phyloP scores from a whole-genome alignment of 805 yeast genomes.

The Lachancea thermotolerans region DNA sequence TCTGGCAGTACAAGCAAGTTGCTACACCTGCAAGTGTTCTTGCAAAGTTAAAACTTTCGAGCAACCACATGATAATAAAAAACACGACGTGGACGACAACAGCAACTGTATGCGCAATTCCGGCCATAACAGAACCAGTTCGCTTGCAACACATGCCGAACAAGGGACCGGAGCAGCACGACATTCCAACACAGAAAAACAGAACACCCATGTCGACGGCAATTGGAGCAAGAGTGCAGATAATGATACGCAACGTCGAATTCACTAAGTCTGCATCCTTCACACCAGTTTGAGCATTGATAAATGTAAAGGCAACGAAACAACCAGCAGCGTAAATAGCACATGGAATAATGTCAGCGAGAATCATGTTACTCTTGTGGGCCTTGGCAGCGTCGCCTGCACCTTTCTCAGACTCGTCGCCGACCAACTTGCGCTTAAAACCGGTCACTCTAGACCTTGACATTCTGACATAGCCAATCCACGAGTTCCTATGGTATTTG shows the following conservation, averaged over 20 bases:
- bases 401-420: conserved; percentile 72
- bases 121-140: conserved; percentile 93
- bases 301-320: conserved; percentile 71
- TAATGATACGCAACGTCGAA: conserved; percentile 62
- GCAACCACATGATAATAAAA: conserved; percentile 95
- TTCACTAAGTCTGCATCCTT: conserved; percentile 48
- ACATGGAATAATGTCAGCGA: conserved; percentile 69
- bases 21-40: conserved; percentile 82
- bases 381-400: conserved; percentile 84
- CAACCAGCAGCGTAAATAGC: conserved; percentile 70
- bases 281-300: conserved; percentile 85
- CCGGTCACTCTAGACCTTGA: conserved; percentile 82
- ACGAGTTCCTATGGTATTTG: conserved; percentile 81
- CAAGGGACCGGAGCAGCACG: conserved; percentile 97
- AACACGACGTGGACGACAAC: conserved; percentile 80
- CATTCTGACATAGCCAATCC: conserved; percentile 80
- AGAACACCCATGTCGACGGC: conserved; percentile 83
- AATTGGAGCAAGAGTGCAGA: conserved; percentile 86
- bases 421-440: conserved; percentile 66
- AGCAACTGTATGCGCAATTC: conserved; percentile 91
- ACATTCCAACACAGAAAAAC: conserved; percentile 66
- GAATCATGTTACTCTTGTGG: conserved; percentile 63
- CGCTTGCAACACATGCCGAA: conserved; percentile 92
- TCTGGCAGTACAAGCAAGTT: conserved; percentile 80
- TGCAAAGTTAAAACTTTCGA: conserved; percentile 85